Percentiles rank a stretch among this genome's conserved stretches.
Evolutionary conservation across 345 rosid genomes (phyloP).

Genomic region (Mangifera indica): DNA sequence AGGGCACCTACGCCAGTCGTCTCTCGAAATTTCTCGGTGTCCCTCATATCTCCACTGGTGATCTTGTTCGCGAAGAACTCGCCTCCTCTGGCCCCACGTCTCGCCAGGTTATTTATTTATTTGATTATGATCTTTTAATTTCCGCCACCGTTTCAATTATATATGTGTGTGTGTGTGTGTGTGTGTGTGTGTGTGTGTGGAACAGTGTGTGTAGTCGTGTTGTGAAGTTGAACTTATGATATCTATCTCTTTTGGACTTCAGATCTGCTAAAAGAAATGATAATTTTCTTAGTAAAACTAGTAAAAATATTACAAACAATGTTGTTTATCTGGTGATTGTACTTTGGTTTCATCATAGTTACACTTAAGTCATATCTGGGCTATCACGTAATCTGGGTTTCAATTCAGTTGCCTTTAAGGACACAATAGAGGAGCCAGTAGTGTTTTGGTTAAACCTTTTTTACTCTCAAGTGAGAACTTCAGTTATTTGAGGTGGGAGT

Average conservation of each 20-base stretch:
- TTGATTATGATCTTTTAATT: conserved; percentile 2
- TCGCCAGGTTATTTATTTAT: conserved; percentile 44
- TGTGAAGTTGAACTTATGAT: background rate
- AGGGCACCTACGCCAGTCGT: conserved; percentile 94
- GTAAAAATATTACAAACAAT: conserved; percentile 3
- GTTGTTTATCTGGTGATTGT: background rate
- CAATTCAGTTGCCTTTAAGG: no score
- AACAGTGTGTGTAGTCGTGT: background rate
- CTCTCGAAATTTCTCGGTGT: conserved; percentile 77
- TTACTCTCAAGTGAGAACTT: no score
- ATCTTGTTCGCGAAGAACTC: conserved; percentile 91
- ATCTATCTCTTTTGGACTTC: no score
- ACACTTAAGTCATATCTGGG: no score
- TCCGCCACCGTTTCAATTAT: no score
- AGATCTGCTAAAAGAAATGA: background rate
- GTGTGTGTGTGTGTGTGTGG: no score
- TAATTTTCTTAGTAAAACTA: background rate
- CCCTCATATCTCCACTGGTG: conserved; percentile 96
- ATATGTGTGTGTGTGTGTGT: no score
- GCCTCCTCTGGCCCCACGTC: conserved; percentile 79
- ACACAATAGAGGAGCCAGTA: no score
- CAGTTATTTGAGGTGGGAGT: no score
- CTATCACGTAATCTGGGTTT: no score
- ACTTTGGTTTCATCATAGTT: background rate
- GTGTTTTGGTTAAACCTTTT: no score